These are phyloP conservation scores for Septoria linicola DNA, from an alignment of 2,329 filamentous ascomycete genomes.

Conservation along the genomic window DNA sequence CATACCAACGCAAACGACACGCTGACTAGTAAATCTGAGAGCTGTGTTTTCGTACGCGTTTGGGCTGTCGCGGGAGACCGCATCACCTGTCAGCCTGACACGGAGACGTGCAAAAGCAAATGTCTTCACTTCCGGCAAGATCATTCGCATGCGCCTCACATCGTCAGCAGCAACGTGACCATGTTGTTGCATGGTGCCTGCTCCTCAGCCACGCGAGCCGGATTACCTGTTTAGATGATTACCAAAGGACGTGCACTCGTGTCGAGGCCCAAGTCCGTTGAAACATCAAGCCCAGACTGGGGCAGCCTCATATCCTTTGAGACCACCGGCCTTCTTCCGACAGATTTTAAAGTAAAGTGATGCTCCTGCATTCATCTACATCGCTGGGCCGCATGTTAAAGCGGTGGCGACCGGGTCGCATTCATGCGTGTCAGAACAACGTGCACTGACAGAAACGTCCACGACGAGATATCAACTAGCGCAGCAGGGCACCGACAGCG, in stretches of 20 bases:
- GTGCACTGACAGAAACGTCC: too few relatives aligned
- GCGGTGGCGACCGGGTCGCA: background rate
- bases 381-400: background rate
- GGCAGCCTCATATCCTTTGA: slow-evolving; percentile 1
- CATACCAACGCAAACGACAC: too few relatives aligned
- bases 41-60: too few relatives aligned
- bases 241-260: background rate
- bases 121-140: slow-evolving; percentile 1
- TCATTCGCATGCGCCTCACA: background rate
- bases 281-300: background rate
- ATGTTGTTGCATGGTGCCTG: background rate
- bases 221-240: too few relatives aligned
- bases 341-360: too few relatives aligned
- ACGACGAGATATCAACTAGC: too few relatives aligned
- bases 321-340: slow-evolving; percentile 11
- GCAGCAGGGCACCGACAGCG: slow-evolving; percentile 11
- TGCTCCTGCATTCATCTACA: too few relatives aligned
- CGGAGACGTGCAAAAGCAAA: slow-evolving; percentile 4
- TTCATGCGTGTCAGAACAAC: too few relatives aligned
- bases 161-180: background rate
- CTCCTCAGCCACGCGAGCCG: too few relatives aligned
- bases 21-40: slow-evolving; percentile 11
- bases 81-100: slow-evolving; percentile 6
- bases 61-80: too few relatives aligned
- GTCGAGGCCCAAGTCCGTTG: background rate